Conservation (phyloP, 2,329 filamentous ascomycete genomes). For the Falciphora oryzae region DNA sequence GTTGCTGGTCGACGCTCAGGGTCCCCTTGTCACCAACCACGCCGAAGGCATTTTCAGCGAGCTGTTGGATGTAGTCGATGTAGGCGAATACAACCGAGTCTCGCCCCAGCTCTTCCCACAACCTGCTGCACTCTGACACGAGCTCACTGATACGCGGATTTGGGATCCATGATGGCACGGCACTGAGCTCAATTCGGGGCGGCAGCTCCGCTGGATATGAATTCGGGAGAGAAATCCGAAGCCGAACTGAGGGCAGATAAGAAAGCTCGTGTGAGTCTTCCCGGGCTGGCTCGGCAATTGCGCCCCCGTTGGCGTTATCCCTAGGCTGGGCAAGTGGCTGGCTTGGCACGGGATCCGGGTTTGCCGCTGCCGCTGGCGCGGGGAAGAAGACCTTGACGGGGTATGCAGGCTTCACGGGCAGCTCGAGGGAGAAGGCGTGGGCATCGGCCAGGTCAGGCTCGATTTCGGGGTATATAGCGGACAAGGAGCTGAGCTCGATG, state of each 20-base stretch:
- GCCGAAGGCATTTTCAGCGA: conserved; percentile 55
- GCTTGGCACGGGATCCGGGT: neutral
- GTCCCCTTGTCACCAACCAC: conserved; percentile 42
- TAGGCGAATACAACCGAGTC: conserved; percentile 56
- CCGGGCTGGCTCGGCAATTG: conserved; percentile 13
- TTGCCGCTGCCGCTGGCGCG: conserved; percentile 24
- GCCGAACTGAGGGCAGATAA: conserved; percentile 51
- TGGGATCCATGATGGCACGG: conserved; percentile 53
- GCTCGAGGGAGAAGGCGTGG: conserved; percentile 49
- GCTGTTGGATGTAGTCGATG: conserved; percentile 57
- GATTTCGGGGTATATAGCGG: conserved; percentile 64
- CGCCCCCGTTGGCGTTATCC: conserved; percentile 7
- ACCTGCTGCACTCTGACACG: conserved; percentile 39
- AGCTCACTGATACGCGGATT: conserved; percentile 40
- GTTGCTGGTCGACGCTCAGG: conserved; percentile 46
- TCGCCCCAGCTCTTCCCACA: conserved; percentile 59
- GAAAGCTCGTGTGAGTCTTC: conserved; percentile 44
- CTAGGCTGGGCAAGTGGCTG: conserved; percentile 10
- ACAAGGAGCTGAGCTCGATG: conserved; percentile 54
- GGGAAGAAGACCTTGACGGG: conserved; percentile 54
- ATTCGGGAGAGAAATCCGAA: conserved; percentile 49
- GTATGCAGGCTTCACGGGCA: conserved; percentile 49
- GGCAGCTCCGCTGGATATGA: conserved; percentile 51
- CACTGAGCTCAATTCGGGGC: conserved; percentile 45
- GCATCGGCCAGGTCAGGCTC: conserved; percentile 34